Percentiles rank a stretch among this genome's conserved stretches.
Evolutionary conservation across 768 basidiomycete species (phyloP).

Genomic region (Tulasnella calospora): DNA sequence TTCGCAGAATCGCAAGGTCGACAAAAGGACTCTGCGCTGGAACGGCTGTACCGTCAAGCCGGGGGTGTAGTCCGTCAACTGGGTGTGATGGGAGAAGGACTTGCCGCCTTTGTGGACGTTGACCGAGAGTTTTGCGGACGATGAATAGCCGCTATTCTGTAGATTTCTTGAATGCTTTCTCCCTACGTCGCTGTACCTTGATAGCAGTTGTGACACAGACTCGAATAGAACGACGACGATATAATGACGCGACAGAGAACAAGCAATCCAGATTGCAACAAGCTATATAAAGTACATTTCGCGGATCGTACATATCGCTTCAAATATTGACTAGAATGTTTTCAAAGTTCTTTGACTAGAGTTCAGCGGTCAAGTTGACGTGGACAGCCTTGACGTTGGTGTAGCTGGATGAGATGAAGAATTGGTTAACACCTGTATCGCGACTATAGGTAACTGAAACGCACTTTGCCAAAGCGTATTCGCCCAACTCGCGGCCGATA

Average conservation of each 20-base stretch:
- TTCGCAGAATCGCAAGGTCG: conserved; percentile 68
- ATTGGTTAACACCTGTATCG: not conserved
- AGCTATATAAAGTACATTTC: not conserved
- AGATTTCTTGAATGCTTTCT: not conserved
- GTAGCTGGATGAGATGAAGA: conserved; percentile 42
- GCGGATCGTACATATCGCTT: not conserved
- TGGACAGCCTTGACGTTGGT: conserved; percentile 67
- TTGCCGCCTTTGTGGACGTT: conserved; percentile 79
- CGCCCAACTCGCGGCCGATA: conserved; percentile 74
- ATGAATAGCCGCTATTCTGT: not conserved
- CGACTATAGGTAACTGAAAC: conserved; percentile 30
- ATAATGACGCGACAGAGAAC: not conserved
- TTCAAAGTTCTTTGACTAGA: not conserved
- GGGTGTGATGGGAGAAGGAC: conserved; percentile 63
- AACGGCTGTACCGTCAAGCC: conserved; percentile 72
- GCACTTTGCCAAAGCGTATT: conserved; percentile 64
- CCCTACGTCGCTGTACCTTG: not conserved
- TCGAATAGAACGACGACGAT: not conserved
- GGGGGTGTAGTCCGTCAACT: conserved; percentile 64
- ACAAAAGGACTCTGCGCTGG: conserved; percentile 64
- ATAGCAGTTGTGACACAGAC: not conserved
- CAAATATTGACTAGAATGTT: not conserved
- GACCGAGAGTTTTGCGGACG: conserved; percentile 46
- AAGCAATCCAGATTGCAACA: not conserved
- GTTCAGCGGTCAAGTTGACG: conserved; percentile 46